These are phyloP conservation scores for Ettlia oleoabundans DNA, from an alignment of 139 green algal species.

Conservation along the genomic window DNA sequence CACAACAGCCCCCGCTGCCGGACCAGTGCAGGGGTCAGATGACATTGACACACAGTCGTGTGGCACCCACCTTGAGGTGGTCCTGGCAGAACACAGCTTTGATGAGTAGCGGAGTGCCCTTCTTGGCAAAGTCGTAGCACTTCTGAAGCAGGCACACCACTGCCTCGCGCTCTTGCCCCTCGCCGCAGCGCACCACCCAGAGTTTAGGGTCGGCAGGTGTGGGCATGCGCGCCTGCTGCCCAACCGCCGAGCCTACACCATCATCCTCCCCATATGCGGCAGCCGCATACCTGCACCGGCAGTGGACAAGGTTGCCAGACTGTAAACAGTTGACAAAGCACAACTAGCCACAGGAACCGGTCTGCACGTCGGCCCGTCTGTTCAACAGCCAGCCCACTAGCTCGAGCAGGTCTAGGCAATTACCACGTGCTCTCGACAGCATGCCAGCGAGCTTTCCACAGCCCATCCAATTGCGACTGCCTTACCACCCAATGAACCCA, in stretches of 20 bases:
- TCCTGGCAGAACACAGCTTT: slow-evolving; percentile 90
- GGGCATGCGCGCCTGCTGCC: slow-evolving; percentile 92
- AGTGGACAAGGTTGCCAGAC: not conserved
- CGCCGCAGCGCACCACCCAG: slow-evolving; percentile 85
- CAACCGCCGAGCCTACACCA: slow-evolving; percentile 68
- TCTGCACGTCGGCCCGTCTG: too few relatives aligned
- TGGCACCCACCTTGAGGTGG: slow-evolving; percentile 82
- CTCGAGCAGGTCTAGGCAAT: too few relatives aligned
- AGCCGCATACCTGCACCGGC: not conserved
- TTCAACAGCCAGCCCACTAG: too few relatives aligned
- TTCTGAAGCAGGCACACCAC: slow-evolving; percentile 92
- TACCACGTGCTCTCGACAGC: too few relatives aligned
- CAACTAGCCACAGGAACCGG: too few relatives aligned
- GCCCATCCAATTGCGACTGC: too few relatives aligned
- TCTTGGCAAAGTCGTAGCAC: slow-evolving; percentile 57
- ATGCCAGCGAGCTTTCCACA: too few relatives aligned
- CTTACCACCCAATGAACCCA: too few relatives aligned
- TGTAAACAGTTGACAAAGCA: too few relatives aligned
- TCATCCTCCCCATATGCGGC: slow-evolving; percentile 26
- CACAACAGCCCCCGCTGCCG: not conserved
- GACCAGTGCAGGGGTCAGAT: not conserved
- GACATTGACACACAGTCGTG: not conserved
- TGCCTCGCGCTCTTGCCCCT: slow-evolving; percentile 83
- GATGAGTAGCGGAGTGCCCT: slow-evolving; percentile 82
- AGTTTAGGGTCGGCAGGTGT: slow-evolving; percentile 92